Conservation (phyloP, 2,329 filamentous ascomycete genomes). For the Simplicillium aogashimaense region DNA sequence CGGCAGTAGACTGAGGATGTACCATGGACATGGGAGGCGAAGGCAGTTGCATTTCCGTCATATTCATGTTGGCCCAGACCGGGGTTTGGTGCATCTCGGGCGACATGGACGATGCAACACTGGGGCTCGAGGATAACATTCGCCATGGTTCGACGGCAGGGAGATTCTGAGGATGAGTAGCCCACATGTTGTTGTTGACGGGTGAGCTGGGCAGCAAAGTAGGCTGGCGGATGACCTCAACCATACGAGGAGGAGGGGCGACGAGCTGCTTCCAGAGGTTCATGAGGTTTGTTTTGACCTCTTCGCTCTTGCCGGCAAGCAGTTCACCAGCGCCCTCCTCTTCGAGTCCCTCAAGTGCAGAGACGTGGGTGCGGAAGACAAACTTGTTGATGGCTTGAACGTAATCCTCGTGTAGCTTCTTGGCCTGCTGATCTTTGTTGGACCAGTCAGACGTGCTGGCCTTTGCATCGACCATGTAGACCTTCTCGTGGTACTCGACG, state of each 20-base stretch:
- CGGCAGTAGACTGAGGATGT: slow-evolving; percentile 59
- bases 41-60: slow-evolving; percentile 64
- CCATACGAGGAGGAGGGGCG: slow-evolving; percentile 75
- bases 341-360: slow-evolving; percentile 88
- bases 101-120: slow-evolving; percentile 58
- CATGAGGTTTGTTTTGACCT: slow-evolving; percentile 82
- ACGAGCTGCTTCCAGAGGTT: slow-evolving; percentile 80
- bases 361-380: slow-evolving; percentile 81
- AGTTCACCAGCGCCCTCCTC: slow-evolving; percentile 94
- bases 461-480: slow-evolving; percentile 84
- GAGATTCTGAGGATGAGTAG: slow-evolving; percentile 52
- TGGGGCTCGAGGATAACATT: slow-evolving; percentile 81
- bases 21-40: slow-evolving; percentile 75
- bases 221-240: slow-evolving; percentile 81
- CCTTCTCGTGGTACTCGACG: slow-evolving; percentile 91
- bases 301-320: slow-evolving; percentile 81
- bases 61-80: slow-evolving; percentile 70
- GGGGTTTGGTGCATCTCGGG: slow-evolving; percentile 18
- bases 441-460: slow-evolving; percentile 90
- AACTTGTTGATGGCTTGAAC: slow-evolving; percentile 96
- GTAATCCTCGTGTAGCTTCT: slow-evolving; percentile 95
- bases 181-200: slow-evolving; percentile 68
- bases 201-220: slow-evolving; percentile 79
- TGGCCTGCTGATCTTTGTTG: slow-evolving; percentile 91
- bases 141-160: slow-evolving; percentile 80